Evolutionary conservation across 129 eudicot species (phyloP).

Genomic region (Tagetes erecta): DNA sequence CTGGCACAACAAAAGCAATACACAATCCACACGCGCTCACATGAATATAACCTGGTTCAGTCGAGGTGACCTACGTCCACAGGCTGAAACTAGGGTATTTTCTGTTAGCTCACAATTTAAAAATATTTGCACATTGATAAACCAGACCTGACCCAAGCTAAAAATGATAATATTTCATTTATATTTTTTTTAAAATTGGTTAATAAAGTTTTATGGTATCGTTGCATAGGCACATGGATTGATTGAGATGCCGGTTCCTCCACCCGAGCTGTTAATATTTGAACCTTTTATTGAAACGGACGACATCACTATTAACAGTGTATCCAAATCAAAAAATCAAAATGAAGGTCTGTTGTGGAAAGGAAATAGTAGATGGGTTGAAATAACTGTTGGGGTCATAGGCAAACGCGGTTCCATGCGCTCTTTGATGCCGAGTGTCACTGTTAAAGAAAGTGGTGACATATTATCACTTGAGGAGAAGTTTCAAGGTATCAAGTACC

Average conservation of each 20-base stretch:
- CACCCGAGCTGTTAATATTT: conserved; percentile 77
- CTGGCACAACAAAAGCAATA: too few relatives aligned
- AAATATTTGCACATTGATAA: too few relatives aligned
- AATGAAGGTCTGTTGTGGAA: conserved; percentile 59
- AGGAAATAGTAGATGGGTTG: conserved; percentile 93
- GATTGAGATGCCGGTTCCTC: conserved; percentile 96
- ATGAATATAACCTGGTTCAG: too few relatives aligned
- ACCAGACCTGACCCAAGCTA: too few relatives aligned
- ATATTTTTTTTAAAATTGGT: background rate
- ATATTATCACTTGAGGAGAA: conserved; percentile 90
- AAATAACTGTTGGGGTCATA: conserved; percentile 84
- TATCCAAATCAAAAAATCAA: conserved; percentile 49
- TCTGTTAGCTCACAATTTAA: too few relatives aligned
- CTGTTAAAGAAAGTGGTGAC: conserved; percentile 90
- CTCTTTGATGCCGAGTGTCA: conserved; percentile 81
- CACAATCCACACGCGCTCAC: too few relatives aligned
- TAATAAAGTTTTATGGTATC: conserved; percentile 11
- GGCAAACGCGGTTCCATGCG: conserved; percentile 80
- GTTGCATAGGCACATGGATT: conserved; percentile 65
- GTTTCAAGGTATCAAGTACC: conserved; percentile 62
- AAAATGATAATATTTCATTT: background rate
- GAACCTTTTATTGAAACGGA: conserved; percentile 94
- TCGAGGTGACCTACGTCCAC: too few relatives aligned
- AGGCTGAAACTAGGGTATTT: too few relatives aligned
- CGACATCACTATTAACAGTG: conserved; percentile 53